phyloP scores from a whole-genome alignment of 1,284 basidiomycete species.

The Sparassis latifolia region DNA sequence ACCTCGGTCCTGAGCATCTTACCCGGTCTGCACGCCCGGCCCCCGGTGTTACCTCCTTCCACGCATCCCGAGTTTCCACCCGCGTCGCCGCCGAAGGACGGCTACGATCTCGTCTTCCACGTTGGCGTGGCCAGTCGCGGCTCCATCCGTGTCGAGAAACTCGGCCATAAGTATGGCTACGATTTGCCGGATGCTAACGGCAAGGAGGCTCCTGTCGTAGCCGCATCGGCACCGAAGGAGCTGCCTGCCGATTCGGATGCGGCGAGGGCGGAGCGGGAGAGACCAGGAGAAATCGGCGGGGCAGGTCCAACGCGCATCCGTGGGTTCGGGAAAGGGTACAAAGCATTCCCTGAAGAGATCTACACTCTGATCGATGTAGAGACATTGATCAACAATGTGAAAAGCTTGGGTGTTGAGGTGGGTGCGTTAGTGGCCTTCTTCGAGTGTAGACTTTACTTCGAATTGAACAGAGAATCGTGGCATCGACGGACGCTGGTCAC shows the following conservation, averaged over 20 bases:
- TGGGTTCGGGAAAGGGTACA: constrained; percentile 35
- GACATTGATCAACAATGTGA: constrained; percentile 16
- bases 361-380: constrained; percentile 32
- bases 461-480: constrained; percentile 2
- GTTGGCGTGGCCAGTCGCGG: constrained; percentile 55
- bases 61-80: constrained; percentile 22
- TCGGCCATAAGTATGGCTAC: constrained; percentile 55
- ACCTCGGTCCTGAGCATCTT: constrained; percentile 43
- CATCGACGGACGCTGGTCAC: constrained; percentile 20
- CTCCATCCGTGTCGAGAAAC: constrained; percentile 46
- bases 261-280: constrained; percentile 11
- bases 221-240: constrained; percentile 8
- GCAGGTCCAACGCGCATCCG: constrained; percentile 23
- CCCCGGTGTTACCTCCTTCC: constrained; percentile 40
- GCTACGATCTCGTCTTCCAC: constrained; percentile 60
- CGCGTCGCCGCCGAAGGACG: constrained; percentile 34
- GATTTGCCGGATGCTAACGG: constrained; percentile 52
- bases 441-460: neutral
- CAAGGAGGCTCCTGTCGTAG: constrained; percentile 41
- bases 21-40: constrained; percentile 47
- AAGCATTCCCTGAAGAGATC: constrained; percentile 31
- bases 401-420: constrained; percentile 5
- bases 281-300: neutral
- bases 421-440: neutral
- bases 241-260: constrained; percentile 13